Evolutionary conservation across 1,284 basidiomycete genomes (phyloP).

Genomic region (Ustilago hordei): DNA sequence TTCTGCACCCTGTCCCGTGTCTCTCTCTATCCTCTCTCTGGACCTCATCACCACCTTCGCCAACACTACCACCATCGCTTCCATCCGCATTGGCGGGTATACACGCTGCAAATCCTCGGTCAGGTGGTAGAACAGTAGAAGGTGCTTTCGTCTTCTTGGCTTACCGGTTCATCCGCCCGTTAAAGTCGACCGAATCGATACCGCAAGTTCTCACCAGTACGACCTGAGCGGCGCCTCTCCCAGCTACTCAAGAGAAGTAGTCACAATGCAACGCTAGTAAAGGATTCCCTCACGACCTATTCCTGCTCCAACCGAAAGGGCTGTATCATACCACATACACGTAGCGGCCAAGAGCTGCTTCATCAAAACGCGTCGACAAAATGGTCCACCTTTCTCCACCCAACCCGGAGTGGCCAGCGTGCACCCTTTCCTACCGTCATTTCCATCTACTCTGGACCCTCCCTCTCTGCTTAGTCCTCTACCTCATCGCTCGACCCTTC

Average conservation of each 20-base stretch:
- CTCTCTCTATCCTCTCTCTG: not conserved
- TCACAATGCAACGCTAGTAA: not conserved
- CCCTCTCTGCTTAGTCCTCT: constrained; percentile 53
- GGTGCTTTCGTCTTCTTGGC: too few species aligned
- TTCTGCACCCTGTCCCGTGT: not conserved
- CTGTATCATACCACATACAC: not conserved
- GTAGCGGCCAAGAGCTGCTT: not conserved
- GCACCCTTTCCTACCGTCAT: constrained; percentile 56
- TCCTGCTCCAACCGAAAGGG: not conserved
- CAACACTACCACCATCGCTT: not conserved
- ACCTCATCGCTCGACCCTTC: constrained; percentile 49
- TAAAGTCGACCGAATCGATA: not conserved
- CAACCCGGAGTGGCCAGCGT: constrained; percentile 40
- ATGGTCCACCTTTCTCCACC: constrained; percentile 22
- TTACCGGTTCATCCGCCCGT: not conserved
- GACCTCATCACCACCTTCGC: not conserved
- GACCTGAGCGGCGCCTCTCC: not conserved
- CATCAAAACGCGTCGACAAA: not conserved
- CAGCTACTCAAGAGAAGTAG: not conserved
- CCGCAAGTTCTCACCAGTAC: not conserved
- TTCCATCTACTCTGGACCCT: constrained; percentile 62
- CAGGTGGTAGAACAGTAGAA: not conserved
- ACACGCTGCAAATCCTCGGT: constrained; percentile 2
- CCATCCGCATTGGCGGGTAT: not conserved
- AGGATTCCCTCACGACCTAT: not conserved